Conservation (phyloP, 768 basidiomycete species). For the Mycena rosella region DNA sequence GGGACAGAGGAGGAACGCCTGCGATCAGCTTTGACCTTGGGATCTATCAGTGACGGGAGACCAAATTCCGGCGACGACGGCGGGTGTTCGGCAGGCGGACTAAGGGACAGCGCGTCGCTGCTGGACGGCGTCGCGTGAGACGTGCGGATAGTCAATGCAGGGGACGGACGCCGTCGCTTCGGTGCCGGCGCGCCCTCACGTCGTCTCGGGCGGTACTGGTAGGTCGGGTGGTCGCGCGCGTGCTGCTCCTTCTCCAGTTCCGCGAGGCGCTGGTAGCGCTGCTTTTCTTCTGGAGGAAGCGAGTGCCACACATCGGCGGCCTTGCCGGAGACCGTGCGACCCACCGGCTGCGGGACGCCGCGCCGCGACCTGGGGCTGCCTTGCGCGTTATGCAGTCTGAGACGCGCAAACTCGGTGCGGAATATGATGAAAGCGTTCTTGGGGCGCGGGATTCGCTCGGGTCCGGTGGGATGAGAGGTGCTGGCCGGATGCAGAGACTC, state of each 20-base stretch:
- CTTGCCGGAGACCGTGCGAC: constrained; percentile 12
- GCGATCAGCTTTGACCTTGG: constrained; percentile 25
- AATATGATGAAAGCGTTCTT: constrained; percentile 34
- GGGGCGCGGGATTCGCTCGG: constrained; percentile 26
- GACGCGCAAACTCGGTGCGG: constrained; percentile 24
- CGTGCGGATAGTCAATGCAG: constrained; percentile 14
- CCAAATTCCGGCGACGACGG: constrained; percentile 24
- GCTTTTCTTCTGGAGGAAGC: constrained; percentile 9
- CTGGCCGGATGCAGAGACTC: neutral
- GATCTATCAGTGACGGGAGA: neutral
- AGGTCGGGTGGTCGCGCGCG: constrained; percentile 20
- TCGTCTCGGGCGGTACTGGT: constrained; percentile 32
- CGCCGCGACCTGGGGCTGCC: constrained; percentile 18
- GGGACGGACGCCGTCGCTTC: constrained; percentile 1
- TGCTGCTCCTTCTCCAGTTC: constrained; percentile 28
- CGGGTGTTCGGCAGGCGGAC: constrained; percentile 10
- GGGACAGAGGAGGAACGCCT: constrained; percentile 36
- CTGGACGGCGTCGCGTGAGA: neutral
- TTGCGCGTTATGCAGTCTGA: no score
- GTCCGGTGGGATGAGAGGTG: neutral
- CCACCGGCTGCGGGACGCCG: neutral
- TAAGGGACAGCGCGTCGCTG: neutral
- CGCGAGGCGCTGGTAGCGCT: constrained; percentile 16
- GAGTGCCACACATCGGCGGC: constrained; percentile 29
- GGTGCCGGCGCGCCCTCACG: neutral